Evolutionary conservation across 495 filamentous ascomycete species (phyloP).

Genomic region (Aspergillus coremiiformis): DNA sequence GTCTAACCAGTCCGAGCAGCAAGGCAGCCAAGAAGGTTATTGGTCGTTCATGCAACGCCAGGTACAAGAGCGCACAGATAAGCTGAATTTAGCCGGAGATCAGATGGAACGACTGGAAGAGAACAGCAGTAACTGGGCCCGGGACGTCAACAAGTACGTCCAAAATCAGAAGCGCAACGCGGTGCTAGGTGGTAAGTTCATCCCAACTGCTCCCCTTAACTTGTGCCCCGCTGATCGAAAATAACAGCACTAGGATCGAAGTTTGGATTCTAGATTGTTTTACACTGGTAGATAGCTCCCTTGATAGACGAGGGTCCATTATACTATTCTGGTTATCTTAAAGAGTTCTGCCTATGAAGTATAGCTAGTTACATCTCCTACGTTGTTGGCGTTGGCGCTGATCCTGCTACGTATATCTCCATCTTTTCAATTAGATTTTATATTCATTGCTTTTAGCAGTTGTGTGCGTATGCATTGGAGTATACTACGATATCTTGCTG

Average conservation of each 20-base stretch:
- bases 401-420: not conserved
- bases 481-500: too few species aligned
- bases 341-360: not conserved
- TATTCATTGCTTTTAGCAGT: not conserved
- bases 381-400: not conserved
- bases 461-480: not conserved
- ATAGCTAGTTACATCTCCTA: not conserved
- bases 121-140: slow-evolving; percentile 70
- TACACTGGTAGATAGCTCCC: not conserved
- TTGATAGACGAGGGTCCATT: not conserved
- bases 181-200: slow-evolving; percentile 54
- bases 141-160: slow-evolving; percentile 82
- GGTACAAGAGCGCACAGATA: slow-evolving; percentile 84
- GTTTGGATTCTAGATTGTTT: slow-evolving; percentile 30
- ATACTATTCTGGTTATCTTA: not conserved
- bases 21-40: slow-evolving; percentile 48
- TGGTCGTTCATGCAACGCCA: slow-evolving; percentile 70
- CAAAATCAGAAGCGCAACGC: slow-evolving; percentile 76
- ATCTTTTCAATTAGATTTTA: not conserved
- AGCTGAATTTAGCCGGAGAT: slow-evolving; percentile 73
- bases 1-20: slow-evolving; percentile 14
- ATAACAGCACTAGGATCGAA: slow-evolving; percentile 36
- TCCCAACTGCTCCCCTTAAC: not conserved
- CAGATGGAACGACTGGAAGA: slow-evolving; percentile 73
- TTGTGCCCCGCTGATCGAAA: slow-evolving; percentile 2